Percentiles rank a stretch among this genome's conserved stretches.
Evolutionary conservation across 23 red algal species (phyloP).

Genomic region (Gracilariopsis chorda): DNA sequence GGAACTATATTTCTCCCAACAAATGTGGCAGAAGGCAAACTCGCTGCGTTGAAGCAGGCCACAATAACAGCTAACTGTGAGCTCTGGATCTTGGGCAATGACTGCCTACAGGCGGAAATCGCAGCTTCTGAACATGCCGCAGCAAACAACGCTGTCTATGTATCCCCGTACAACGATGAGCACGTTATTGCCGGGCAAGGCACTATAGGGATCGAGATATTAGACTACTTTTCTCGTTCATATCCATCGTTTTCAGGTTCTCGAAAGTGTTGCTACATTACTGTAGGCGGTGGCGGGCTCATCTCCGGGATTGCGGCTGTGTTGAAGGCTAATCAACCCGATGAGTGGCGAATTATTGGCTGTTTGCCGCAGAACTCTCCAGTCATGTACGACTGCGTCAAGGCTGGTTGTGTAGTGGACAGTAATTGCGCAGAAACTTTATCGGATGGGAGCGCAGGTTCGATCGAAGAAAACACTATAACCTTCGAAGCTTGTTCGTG

Average conservation of each 20-base stretch:
- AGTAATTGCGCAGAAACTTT: constrained; percentile 31
- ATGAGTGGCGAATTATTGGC: constrained; percentile 52
- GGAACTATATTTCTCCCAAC: constrained; percentile 47
- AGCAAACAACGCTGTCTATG: background rate
- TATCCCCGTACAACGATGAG: constrained; percentile 60
- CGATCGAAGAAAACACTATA: constrained; percentile 41
- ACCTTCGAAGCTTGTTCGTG: constrained; percentile 11
- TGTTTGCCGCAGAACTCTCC: constrained; percentile 60
- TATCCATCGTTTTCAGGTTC: background rate
- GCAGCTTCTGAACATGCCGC: constrained; percentile 22
- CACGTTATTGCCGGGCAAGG: constrained; percentile 38
- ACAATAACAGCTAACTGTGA: background rate
- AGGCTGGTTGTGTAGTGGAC: constrained; percentile 5
- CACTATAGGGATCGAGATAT: constrained; percentile 46
- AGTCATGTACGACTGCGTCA: constrained; percentile 58
- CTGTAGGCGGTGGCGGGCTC: constrained; percentile 67
- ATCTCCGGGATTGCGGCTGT: constrained; percentile 43
- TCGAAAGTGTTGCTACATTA: constrained; percentile 55
- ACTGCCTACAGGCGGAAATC: constrained; percentile 55
- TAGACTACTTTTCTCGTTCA: background rate
- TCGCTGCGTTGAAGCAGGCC: background rate
- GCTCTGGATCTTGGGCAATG: background rate
- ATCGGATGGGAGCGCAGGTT: constrained; percentile 67
- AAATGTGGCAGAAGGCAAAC: background rate
- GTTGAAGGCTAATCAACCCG: background rate